Evolutionary conservation across 2,329 filamentous ascomycete genomes (phyloP), one percentile per base, ranked within the genome.

Genomic region (Gaeumannomyces tritici): DNA sequence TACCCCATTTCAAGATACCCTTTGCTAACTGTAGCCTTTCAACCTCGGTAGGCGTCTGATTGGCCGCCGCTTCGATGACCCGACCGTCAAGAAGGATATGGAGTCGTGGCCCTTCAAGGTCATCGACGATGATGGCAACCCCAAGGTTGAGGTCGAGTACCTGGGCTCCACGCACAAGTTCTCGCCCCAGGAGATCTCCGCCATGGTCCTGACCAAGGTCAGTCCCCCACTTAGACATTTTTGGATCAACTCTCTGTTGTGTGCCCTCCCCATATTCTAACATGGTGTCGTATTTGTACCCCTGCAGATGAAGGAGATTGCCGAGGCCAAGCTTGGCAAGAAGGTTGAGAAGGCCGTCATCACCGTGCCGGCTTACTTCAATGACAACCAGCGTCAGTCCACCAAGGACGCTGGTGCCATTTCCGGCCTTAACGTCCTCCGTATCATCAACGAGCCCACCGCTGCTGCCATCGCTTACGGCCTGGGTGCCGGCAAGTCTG

Each of bases 21-120:
- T 27, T 8, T 51, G 62, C 65, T 65, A 26, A 67, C 67, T 63
- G 56, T 57, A 64, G 13, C 15, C 55, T 58, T n/a, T 27, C 24
- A 31, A 55, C 26, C 12, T 26, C 18, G 11, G 18, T 63, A 96
- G 92, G 89, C 95, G 95, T 83, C 85, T 99, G 74, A 98, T 99
- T 78, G 95, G 95, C 79, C 90, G 95, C 76, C 88, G 92, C 76
- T 97, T 90, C 78, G 91, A 95, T 74, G 95, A 98, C 79, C 89
- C 91, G 70, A 93, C 90, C 70, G 95, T 98, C 78, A 97, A 96
- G 89, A 97, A 97, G 87, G 93, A 98, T 79, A 89, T 95, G 74
- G 90, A 97, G 83, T 95, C 92, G 69, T 99, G 95, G 93, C 95
- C 95, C 72, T 99, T 99, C 90, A 97, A 96, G 87, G 90, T 99